These are phyloP conservation scores for Elongisporangium prolatum DNA, from an alignment of 352 stramenopile genomes.

Conservation along the genomic window DNA sequence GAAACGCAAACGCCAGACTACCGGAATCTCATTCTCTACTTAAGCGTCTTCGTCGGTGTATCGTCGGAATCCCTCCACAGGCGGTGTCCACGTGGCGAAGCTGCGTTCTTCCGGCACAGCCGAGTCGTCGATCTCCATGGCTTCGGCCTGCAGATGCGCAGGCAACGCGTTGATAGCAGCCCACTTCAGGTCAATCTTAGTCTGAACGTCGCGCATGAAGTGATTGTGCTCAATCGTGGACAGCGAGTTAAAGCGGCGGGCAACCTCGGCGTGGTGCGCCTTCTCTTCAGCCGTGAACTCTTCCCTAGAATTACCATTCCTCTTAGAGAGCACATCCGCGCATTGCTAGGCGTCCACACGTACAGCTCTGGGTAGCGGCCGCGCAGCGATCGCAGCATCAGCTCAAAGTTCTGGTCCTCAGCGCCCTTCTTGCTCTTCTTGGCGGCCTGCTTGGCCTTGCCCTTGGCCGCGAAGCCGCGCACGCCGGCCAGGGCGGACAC, in stretches of 20 bases:
- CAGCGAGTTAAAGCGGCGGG: constrained; percentile 76
- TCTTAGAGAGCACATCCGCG: background rate
- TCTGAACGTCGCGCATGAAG: constrained; percentile 86
- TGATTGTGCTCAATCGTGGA: constrained; percentile 83
- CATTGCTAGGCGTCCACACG: constrained; percentile 10
- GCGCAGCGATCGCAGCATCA: constrained; percentile 80
- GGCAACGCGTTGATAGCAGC: constrained; percentile 86
- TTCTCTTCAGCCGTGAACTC: constrained; percentile 81
- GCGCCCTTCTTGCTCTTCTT: constrained; percentile 53
- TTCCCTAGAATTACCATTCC: constrained; percentile 26
- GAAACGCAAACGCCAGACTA: background rate
- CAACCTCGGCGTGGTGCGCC: constrained; percentile 74
- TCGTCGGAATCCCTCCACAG: constrained; percentile 82
- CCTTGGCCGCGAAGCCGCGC: constrained; percentile 46
- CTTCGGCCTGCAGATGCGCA: constrained; percentile 71
- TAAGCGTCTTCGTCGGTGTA: constrained; percentile 64
- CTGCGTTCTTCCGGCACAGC: constrained; percentile 57
- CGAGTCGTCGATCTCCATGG: constrained; percentile 61
- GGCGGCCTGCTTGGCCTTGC: constrained; percentile 30
- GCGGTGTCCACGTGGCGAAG: constrained; percentile 85
- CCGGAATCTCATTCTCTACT: no score
- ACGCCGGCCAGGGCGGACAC: constrained; percentile 3
- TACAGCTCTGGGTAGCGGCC: constrained; percentile 73
- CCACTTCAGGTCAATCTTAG: constrained; percentile 91
- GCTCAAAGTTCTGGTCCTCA: constrained; percentile 75